phyloP scores from a whole-genome alignment of 1,139 yeast species.

The Pneumocystis canis region DNA sequence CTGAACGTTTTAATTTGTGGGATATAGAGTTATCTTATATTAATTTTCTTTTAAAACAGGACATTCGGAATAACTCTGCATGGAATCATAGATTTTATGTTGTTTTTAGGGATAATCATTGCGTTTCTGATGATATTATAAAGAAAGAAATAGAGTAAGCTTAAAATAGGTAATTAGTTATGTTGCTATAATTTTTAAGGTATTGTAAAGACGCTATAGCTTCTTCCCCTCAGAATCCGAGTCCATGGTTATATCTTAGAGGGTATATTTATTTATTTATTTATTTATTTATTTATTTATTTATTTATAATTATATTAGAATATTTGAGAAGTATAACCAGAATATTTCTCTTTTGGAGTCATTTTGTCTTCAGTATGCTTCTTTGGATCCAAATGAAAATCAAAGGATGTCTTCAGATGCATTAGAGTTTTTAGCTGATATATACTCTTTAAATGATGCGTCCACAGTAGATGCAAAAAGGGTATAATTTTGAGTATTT shows the following conservation, averaged over 20 bases:
- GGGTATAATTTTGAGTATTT: neutral
- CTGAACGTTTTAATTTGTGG: slow-evolving; percentile 12
- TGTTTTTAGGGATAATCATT: slow-evolving; percentile 18
- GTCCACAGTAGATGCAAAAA: neutral
- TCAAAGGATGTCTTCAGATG: neutral
- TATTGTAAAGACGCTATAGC: slow-evolving; percentile 36
- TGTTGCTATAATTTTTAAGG: neutral
- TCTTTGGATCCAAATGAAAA: neutral
- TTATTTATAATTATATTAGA: neutral
- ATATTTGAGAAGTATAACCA: neutral
- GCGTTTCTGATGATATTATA: slow-evolving; percentile 14
- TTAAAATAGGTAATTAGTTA: slow-evolving; percentile 24
- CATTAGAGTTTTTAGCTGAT: neutral
- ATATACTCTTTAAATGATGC: neutral
- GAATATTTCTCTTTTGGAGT: neutral
- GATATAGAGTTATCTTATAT: slow-evolving; percentile 41
- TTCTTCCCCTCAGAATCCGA: slow-evolving; percentile 63
- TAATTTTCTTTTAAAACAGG: slow-evolving; percentile 38
- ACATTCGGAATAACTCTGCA: slow-evolving; percentile 79
- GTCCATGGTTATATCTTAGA: slow-evolving; percentile 72
- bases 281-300: no score
- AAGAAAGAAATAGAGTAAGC: slow-evolving; percentile 17
- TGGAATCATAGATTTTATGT: slow-evolving; percentile 79
- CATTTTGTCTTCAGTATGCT: slow-evolving; percentile 2
- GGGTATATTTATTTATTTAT: slow-evolving; percentile 29